Evolutionary conservation across 768 basidiomycete genomes (phyloP).

Genomic region (Xanthoconium purpureum): DNA sequence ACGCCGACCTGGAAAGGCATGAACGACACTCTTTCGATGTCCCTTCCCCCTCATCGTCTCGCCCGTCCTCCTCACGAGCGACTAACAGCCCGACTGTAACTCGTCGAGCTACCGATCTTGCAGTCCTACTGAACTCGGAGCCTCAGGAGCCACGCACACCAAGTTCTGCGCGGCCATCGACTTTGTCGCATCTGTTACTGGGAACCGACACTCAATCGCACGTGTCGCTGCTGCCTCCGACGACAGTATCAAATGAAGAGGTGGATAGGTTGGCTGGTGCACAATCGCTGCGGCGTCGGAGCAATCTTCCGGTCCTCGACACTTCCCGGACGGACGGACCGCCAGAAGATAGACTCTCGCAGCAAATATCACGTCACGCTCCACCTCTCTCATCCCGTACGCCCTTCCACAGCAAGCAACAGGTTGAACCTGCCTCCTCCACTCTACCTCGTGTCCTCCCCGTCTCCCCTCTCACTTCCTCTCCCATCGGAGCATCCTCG

Average conservation of each 20-base stretch:
- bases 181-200: constrained; percentile 40
- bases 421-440: constrained; percentile 23
- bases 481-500: constrained; percentile 27
- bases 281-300: constrained; percentile 30
- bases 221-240: constrained; percentile 14
- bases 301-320: constrained; percentile 31
- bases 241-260: constrained; percentile 20
- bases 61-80: constrained; percentile 33
- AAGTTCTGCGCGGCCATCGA: constrained; percentile 41
- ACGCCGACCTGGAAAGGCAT: constrained; percentile 27
- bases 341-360: constrained; percentile 20
- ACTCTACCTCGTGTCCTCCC: constrained; percentile 25
- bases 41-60: constrained; percentile 39
- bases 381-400: constrained; percentile 19
- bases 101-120: constrained; percentile 72
- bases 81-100: constrained; percentile 45
- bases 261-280: constrained; percentile 23
- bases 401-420: constrained; percentile 20
- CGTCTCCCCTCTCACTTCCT: constrained; percentile 29
- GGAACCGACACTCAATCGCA: constrained; percentile 27
- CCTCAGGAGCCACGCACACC: constrained; percentile 38
- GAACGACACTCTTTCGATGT: constrained; percentile 28
- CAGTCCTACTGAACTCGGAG: constrained; percentile 69
- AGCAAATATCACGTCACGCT: constrained; percentile 26
- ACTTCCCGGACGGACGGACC: constrained; percentile 30